A percentile compares a stretch with the other conserved stretches of the same genome.
Conservation (phyloP, 1,284 basidiomycete species). For the Cerrena zonata region DNA sequence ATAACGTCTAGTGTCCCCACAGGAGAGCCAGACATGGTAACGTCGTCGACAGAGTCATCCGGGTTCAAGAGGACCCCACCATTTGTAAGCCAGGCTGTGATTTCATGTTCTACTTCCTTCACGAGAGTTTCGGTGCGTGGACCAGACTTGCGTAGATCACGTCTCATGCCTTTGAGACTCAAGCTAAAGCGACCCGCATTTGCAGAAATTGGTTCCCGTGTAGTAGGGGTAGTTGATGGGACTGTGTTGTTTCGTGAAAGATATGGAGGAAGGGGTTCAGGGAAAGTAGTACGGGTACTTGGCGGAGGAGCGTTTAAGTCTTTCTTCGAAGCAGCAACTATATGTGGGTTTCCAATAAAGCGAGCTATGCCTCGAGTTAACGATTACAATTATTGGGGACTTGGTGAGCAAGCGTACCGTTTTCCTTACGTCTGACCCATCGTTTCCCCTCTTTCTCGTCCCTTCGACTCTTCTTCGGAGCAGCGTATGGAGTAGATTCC, state of each 20-base stretch:
- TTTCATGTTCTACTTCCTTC: slow-evolving; percentile 57
- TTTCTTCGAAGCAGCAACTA: slow-evolving; percentile 49
- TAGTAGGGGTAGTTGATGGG: slow-evolving; percentile 38
- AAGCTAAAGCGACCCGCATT: slow-evolving; percentile 71
- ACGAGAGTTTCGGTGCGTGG: slow-evolving; percentile 58
- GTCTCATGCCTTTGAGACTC: slow-evolving; percentile 67
- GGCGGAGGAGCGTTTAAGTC: slow-evolving; percentile 50
- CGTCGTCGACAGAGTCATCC: slow-evolving; percentile 29
- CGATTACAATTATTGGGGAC: neutral
- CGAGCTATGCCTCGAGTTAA: slow-evolving; percentile 38
- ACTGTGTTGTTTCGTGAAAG: slow-evolving; percentile 55
- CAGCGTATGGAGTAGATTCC: slow-evolving; percentile 8
- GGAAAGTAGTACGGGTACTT: slow-evolving; percentile 54
- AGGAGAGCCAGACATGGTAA: slow-evolving; percentile 36
- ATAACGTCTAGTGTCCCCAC: slow-evolving; percentile 52
- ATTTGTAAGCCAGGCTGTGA: slow-evolving; percentile 54
- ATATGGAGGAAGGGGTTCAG: slow-evolving; percentile 64
- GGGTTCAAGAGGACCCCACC: slow-evolving; percentile 54
- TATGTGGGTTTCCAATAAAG: slow-evolving; percentile 66
- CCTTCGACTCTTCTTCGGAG: slow-evolving; percentile 34
- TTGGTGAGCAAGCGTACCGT: slow-evolving; percentile 43
- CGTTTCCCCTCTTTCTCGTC: slow-evolving; percentile 71
- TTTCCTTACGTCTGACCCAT: slow-evolving; percentile 68
- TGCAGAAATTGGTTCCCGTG: slow-evolving; percentile 46
- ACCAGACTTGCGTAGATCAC: slow-evolving; percentile 56